Base-by-base conservation (phyloP, 2,329 filamentous ascomycete genomes). In the Cladosporium sp. region DNA sequence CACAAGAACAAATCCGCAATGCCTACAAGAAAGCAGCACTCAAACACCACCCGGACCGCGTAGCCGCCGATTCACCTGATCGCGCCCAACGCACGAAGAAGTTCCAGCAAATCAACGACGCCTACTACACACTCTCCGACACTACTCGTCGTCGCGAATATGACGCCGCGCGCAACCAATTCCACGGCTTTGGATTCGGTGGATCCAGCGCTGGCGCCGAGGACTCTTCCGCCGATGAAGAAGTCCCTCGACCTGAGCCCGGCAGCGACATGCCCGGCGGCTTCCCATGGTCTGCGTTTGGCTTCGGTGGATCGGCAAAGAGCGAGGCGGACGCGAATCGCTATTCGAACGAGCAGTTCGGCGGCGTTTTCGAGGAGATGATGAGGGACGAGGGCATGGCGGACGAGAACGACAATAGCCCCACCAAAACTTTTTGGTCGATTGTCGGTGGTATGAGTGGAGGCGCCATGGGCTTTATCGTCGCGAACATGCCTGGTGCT, bases 1-100 rank as follows among this genome's bases (percentile, higher is more conserved):
- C 83, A 0, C 82, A 84, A 53, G 83, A 90, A 63, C 87, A 97
- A 68, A 85, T 99, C 65, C 87, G 92, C 61, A 87, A 89, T 77
- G 93, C 91, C 44, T 99, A 97, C 77, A 99, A 99, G 69, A 86
- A 86, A 86, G 54, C 34, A 62, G 92, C 92, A 4, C 77, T 97
- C 40, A 95, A 93, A 71, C 90, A 88, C 57, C 92, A 97, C 68
- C 92, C 92, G 1, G 93, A 99, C 68, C 88, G 93, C 53, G 89
- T 99, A 36, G 79, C 90, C 22, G 73, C 80, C 58, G 83, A 90
- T 70, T 92, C 89, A 4, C 89, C 91, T 32, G 90, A 97, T 61
- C 88, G 92, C 56, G 70, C 82, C 18, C 70, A 80, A 11, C 87
- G 91, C 63, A 99, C 93, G 5, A 88, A 87, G 64, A 85, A 85